Base-by-base conservation (phyloP, 1,139 yeast species). In the Saccharomycopsis phalli region DNA sequence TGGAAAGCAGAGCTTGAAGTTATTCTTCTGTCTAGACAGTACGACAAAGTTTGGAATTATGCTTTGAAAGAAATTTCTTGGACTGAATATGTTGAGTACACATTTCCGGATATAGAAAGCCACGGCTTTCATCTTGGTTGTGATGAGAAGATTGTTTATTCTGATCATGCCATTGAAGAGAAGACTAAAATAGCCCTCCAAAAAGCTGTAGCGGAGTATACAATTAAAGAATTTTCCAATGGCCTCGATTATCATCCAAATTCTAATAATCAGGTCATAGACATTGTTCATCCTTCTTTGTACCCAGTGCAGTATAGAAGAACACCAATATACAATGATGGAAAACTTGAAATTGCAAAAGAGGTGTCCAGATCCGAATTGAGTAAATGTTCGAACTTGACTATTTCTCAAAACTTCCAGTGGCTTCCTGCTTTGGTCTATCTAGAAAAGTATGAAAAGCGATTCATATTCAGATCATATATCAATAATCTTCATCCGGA, bases 211-310 rank as follows among this genome's bases (percentile, higher is more conserved):
- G 29, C 5, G 14, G 36, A 28, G 20, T 18, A 38, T 7, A 23
- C 23, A 14, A 18, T 14, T 7, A 7, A 16, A 27, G 20, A 20
- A 16, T 38, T 37, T 31, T 37, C 34, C 2, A 48, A 40, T 18
- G 47, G 50, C 14, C 42, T 51, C 23, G 70, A 66, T 47, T 65
- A 61, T 51, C 71, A 65, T 46, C 70, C 68, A 2, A 57, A 59
- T 4, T 56, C 66, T 1, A 47, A 59, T 33, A 51, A 62, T 13
- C 57, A 58, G 40, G 69, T 67, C 1, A 50, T 65, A 22, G 69
- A 66, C 49, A 53, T 66, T 27, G 67, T 66, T 4, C 70, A 67
- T 47, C 71, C 71, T 6, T 65, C 70, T 14, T 52, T 66, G 37
- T 66, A 57, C 42, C 68, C 68, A 0, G 49, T 66, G 5, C 60